phyloP scores from a whole-genome alignment of 2,329 filamentous ascomycete genomes.

The Clarireedia sp. region DNA sequence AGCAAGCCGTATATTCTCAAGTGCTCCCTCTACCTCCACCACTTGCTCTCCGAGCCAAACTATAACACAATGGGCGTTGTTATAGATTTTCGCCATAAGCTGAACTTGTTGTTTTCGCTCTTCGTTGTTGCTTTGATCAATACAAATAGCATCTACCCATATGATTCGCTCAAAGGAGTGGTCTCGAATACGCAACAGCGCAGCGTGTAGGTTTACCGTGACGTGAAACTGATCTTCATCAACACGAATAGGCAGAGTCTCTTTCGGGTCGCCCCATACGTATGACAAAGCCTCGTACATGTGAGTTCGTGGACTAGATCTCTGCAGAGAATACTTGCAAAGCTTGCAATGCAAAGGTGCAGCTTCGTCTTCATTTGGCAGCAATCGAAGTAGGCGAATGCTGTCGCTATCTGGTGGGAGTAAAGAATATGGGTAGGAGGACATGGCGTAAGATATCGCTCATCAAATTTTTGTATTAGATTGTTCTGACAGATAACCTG shows the following conservation, averaged over 20 bases:
- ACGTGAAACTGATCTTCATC: not conserved
- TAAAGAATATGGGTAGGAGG: no score
- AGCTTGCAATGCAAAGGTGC: not conserved
- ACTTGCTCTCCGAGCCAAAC: slow-evolving; percentile 13
- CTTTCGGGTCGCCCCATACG: slow-evolving; percentile 5
- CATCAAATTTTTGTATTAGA: no score
- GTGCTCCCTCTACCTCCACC: not conserved
- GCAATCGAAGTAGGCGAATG: not conserved
- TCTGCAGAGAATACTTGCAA: not conserved
- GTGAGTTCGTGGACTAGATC: not conserved
- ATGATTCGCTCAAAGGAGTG: not conserved
- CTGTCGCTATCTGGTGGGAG: not conserved
- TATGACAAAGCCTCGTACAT: slow-evolving; percentile 7
- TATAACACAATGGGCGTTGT: slow-evolving; percentile 8
- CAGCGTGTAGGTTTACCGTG: slow-evolving; percentile 7
- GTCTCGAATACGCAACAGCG: slow-evolving; percentile 8
- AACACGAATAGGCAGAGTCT: slow-evolving; percentile 8
- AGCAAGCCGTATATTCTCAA: no score
- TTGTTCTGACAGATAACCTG: no score
- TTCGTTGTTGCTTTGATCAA: not conserved
- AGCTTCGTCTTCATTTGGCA: not conserved
- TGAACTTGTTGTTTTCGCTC: slow-evolving; percentile 9
- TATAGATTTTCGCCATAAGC: slow-evolving; percentile 15
- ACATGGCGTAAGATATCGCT: no score
- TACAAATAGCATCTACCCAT: slow-evolving; percentile 2